A percentile compares a stretch with the other conserved stretches of the same genome.
These are phyloP conservation scores for Thelephora ganbajun DNA, from an alignment of 768 basidiomycete species.

Conservation along the genomic window DNA sequence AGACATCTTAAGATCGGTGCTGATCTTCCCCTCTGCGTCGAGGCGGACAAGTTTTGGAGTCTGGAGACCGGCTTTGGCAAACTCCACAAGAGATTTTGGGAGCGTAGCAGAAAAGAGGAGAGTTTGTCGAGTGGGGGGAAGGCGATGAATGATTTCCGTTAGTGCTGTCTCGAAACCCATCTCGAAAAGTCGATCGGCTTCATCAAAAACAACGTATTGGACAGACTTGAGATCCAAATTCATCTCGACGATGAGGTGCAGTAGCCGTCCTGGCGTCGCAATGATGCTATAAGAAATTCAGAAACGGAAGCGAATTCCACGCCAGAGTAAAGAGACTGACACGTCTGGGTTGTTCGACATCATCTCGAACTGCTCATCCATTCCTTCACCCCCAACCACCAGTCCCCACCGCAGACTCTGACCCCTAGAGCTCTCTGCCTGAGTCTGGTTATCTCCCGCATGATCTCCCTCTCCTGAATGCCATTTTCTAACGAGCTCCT, in stretches of 20 bases:
- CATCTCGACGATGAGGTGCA: conserved; percentile 98
- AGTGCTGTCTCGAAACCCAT: conserved; percentile 93
- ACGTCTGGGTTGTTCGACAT: conserved; percentile 90
- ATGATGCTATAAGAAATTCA: conserved; percentile 52
- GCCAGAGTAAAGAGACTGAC: conserved; percentile 36
- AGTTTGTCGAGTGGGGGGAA: conserved; percentile 80
- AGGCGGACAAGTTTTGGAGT: conserved; percentile 93
- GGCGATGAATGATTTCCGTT: conserved; percentile 80
- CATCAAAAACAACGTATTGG: conserved; percentile 90
- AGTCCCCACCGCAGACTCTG: conserved; percentile 79
- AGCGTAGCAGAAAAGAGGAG: conserved; percentile 94
- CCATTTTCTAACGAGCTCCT: conserved; percentile 82
- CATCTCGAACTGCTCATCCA: conserved; percentile 95
- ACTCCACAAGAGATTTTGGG: conserved; percentile 90
- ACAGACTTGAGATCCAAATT: conserved; percentile 77
- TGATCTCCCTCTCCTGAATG: conserved; percentile 45
- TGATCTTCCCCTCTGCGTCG: conserved; percentile 93
- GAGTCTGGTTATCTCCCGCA: conserved; percentile 45
- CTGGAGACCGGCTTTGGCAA: conserved; percentile 92
- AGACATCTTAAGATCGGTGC: conserved; percentile 82
- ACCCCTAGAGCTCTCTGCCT: conserved; percentile 39
- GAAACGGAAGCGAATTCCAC: conserved; percentile 2
- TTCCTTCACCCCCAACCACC: conserved; percentile 86
- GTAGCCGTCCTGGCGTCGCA: conserved; percentile 91
- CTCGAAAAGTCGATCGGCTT: conserved; percentile 96